phyloP scores from a whole-genome alignment of 495 filamentous ascomycete genomes.

The Penicillium soppii region DNA sequence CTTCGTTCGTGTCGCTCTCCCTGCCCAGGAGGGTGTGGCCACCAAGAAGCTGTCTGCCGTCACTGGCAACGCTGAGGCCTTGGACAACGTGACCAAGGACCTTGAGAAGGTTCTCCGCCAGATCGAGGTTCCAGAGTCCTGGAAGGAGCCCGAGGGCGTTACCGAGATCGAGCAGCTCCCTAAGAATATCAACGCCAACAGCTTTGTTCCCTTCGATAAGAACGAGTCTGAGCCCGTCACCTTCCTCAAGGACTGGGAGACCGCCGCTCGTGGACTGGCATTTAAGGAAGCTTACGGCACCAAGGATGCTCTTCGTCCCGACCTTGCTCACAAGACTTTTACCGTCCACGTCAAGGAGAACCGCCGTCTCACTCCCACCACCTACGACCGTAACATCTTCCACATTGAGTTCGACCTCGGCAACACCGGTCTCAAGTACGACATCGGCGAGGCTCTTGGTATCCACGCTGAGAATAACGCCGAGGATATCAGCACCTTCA shows the following conservation, averaged over 20 bases:
- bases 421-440: slow-evolving; percentile 84
- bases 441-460: slow-evolving; percentile 97
- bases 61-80: slow-evolving; percentile 50
- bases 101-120: slow-evolving; percentile 68
- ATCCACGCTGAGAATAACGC: slow-evolving; percentile 93
- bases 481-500: slow-evolving; percentile 76
- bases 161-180: slow-evolving; percentile 51
- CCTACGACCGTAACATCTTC: slow-evolving; percentile 98
- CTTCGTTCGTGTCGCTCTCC: slow-evolving; percentile 72
- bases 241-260: slow-evolving; percentile 72
- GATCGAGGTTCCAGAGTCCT: slow-evolving; percentile 73
- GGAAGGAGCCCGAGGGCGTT: slow-evolving; percentile 67
- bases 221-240: slow-evolving; percentile 64
- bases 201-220: slow-evolving; percentile 81
- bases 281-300: slow-evolving; percentile 96
- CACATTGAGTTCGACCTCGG: slow-evolving; percentile 98
- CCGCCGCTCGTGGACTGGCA: slow-evolving; percentile 78
- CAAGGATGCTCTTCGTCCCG: slow-evolving; percentile 71
- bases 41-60: slow-evolving; percentile 58
- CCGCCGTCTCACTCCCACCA: slow-evolving; percentile 79
- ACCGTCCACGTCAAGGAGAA: slow-evolving; percentile 93
- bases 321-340: slow-evolving; percentile 79
- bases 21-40: slow-evolving; percentile 50
- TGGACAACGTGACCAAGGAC: slow-evolving; percentile 63
- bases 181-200: slow-evolving; percentile 65